Percentiles rank a stretch among this genome's conserved stretches.
phyloP scores from a whole-genome alignment of 371 early-diverging fungal genomes.

The Dipsacomyces acuminosporus region DNA sequence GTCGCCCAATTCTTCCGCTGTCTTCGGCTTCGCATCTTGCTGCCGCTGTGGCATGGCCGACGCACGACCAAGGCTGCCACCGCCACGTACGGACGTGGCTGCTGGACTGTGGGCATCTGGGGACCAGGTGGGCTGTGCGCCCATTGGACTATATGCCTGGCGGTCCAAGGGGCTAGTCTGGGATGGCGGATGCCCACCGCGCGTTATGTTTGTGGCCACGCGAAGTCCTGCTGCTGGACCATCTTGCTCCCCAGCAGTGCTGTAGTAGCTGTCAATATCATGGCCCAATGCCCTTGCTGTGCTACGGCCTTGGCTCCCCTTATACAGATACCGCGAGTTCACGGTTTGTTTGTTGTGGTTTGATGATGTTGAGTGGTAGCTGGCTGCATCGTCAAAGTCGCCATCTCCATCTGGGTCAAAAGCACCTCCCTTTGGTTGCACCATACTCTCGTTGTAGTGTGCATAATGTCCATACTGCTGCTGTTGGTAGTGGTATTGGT shows the following conservation, averaged over 20 bases:
- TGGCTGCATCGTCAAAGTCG: constrained; percentile 44
- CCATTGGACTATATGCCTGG: too few species aligned
- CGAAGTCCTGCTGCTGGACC: neutral
- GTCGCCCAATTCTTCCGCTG: constrained; percentile 46
- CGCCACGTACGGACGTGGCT: neutral
- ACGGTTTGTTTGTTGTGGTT: constrained; percentile 28
- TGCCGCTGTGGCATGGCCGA: constrained; percentile 13
- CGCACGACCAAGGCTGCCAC: constrained; percentile 1
- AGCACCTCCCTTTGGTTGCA: constrained; percentile 6
- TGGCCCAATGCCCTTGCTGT: constrained; percentile 6
- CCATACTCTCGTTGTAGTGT: constrained; percentile 11
- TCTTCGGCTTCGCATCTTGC: constrained; percentile 1
- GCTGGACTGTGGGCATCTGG: neutral
- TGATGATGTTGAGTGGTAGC: constrained; percentile 44
- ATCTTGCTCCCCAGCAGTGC: constrained; percentile 18
- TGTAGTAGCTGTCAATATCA: constrained; percentile 35
- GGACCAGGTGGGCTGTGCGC: too few species aligned
- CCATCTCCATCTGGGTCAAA: constrained; percentile 24
- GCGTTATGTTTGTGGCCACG: neutral
- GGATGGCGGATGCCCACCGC: neutral
- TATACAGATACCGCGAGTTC: constrained; percentile 29
- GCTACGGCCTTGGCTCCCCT: constrained; percentile 21
- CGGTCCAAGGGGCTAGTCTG: neutral
- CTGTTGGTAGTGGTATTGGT: neutral
- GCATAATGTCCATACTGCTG: constrained; percentile 1